Base-by-base conservation (phyloP, 805 yeast species). In the Metschnikowia drakensbergensis region DNA sequence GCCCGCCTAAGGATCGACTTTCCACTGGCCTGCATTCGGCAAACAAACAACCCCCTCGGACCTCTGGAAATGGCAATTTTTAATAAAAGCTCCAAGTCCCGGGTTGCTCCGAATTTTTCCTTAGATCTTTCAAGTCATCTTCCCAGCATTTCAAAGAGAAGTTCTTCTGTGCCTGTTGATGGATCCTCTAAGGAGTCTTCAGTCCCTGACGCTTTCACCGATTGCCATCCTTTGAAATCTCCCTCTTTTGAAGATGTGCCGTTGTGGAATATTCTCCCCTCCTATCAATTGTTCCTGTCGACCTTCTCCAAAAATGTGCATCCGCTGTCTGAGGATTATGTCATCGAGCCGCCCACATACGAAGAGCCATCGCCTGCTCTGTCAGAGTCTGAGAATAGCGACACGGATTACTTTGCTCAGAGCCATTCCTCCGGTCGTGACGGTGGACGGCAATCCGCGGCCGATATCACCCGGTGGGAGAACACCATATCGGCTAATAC, bases 281-380 rank as follows among this genome's bases (percentile, higher is more conserved):
- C 65, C 35, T 64, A 64, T 51, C 67, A 64, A 48, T 61, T 64
- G 35, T 61, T 55, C 46, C 68, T 66, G 51, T 63, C 70, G 13
- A 69, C 72, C 3, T 62, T 71, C 37, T 67, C 73, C 22, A 68
- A 66, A 45, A 62, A 59, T 46, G 58, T 69, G 45, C 62, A 65
- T 7, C 73, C 75, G 8, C 58, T 63, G 13, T 49, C 52, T 0
- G 67, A 67, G 30, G 61, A 66, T 39, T 37, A 54, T 27, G 48
- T 63, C 36, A 52, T 59, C 2, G 66, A 59, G 33, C 74, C 73
- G 4, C 76, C 76, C 7, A 48, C 57, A 7, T 70, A 71, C 54
- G 71, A 65, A 46, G 49, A 59, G 32, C 56, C 65, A 6, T 65
- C 72, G 9, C 49, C 50, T 9, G 42, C 10, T 22, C 48, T 43